Evolutionary conservation across 139 green algal genomes (phyloP).

Genomic region (Microglena sp.): DNA sequence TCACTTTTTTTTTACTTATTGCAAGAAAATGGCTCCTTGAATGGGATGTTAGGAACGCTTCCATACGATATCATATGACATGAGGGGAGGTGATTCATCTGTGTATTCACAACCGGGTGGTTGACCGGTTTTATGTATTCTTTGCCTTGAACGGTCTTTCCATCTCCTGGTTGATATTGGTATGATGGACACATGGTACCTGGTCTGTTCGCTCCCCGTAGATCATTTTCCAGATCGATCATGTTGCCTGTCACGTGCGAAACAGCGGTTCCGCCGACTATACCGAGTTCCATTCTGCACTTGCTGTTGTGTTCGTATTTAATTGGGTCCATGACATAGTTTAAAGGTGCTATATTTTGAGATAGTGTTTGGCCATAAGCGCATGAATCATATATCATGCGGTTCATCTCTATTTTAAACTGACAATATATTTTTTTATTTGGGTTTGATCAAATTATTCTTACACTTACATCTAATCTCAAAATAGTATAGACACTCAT

Average conservation of each 20-base stretch:
- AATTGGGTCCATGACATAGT: conserved; percentile 11
- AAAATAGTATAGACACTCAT: too few relatives aligned
- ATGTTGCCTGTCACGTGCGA: conserved; percentile 10
- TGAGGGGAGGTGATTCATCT: conserved; percentile 1
- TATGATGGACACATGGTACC: not conserved
- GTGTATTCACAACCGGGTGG: not conserved
- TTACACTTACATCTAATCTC: too few relatives aligned
- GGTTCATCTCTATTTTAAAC: conserved; percentile 12
- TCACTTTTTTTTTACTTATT: too few relatives aligned
- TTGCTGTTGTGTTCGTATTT: conserved; percentile 2
- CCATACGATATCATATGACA: not conserved
- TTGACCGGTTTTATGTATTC: not conserved
- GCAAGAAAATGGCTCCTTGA: too few relatives aligned
- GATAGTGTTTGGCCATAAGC: not conserved
- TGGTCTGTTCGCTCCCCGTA: not conserved
- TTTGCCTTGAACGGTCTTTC: not conserved
- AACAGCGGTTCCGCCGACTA: conserved; percentile 9
- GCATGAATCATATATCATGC: conserved; percentile 10
- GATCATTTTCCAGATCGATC: conserved; percentile 13
- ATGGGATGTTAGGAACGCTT: too few relatives aligned
- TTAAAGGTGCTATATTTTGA: conserved; percentile 4
- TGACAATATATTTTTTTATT: too few relatives aligned
- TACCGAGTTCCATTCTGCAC: conserved; percentile 1
- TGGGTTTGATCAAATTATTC: too few relatives aligned
- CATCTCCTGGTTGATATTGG: not conserved